Conservation (phyloP, 495 filamentous ascomycete genomes). For the Emericellopsis terricola region DNA sequence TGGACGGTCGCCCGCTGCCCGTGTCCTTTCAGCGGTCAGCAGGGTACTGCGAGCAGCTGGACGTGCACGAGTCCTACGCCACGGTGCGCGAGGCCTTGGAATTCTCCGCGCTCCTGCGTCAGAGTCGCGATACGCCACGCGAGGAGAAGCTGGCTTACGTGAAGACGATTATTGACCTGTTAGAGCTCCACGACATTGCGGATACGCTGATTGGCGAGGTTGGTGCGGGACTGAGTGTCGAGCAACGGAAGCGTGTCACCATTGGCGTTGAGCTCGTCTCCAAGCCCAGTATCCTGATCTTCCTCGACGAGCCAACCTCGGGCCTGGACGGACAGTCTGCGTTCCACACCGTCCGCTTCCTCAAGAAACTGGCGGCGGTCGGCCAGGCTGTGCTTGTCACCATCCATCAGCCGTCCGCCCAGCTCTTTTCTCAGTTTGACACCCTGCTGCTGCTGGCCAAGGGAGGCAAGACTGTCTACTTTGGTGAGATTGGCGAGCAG, state of each 20-base stretch:
- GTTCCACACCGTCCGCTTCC: slow-evolving; percentile 63
- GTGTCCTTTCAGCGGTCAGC: slow-evolving; percentile 53
- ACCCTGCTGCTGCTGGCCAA: slow-evolving; percentile 47
- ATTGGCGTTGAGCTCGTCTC: slow-evolving; percentile 88
- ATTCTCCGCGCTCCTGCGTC: slow-evolving; percentile 71
- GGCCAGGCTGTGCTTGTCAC: slow-evolving; percentile 75
- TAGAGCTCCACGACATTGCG: slow-evolving; percentile 65
- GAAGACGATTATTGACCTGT: slow-evolving; percentile 69
- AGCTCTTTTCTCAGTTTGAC: slow-evolving; percentile 40
- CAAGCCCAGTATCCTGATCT: slow-evolving; percentile 60
- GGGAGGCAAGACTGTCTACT: slow-evolving; percentile 58
- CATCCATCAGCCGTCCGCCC: slow-evolving; percentile 53
- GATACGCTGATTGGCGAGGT: slow-evolving; percentile 73
- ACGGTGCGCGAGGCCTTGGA: slow-evolving; percentile 71
- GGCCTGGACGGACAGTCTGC: slow-evolving; percentile 80
- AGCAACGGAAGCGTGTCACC: slow-evolving; percentile 61
- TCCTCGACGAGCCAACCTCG: slow-evolving; percentile 65
- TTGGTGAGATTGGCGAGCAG: slow-evolving; percentile 37
- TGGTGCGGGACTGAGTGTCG: slow-evolving; percentile 43
- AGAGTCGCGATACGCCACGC: slow-evolving; percentile 42
- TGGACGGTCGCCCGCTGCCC: slow-evolving; percentile 50
- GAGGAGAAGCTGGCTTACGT: slow-evolving; percentile 69
- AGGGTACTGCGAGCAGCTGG: slow-evolving; percentile 80
- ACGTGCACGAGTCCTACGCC: slow-evolving; percentile 61
- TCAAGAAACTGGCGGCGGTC: slow-evolving; percentile 62